phyloP scores from a whole-genome alignment of 78 protist species.

The Dictyostelium intermedium region DNA sequence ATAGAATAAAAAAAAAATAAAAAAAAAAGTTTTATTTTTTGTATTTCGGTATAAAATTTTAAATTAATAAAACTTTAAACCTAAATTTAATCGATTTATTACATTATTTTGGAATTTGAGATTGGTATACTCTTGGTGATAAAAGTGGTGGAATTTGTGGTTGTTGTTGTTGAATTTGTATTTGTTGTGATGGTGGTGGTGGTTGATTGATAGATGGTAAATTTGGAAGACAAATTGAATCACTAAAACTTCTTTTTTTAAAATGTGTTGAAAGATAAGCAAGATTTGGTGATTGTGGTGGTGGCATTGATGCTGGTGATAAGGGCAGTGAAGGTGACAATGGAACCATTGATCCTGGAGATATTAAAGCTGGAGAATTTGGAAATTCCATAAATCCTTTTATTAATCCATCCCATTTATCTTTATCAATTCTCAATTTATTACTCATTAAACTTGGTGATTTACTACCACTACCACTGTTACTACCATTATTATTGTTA shows the following conservation, averaged over 20 bases:
- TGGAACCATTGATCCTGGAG: neutral
- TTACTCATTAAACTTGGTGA: neutral
- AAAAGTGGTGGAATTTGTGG: neutral
- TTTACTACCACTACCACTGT: neutral
- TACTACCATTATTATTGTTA: neutral
- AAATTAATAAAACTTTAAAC: neutral
- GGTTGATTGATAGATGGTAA: neutral
- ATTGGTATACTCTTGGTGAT: neutral
- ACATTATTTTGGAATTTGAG: neutral
- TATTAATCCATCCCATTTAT: neutral
- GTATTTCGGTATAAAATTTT: neutral
- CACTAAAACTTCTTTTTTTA: constrained; percentile 30
- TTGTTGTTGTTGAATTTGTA: neutral
- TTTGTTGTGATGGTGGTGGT: neutral
- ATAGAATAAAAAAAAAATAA: neutral
- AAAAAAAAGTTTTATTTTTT: neutral
- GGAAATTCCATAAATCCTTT: constrained; percentile 16
- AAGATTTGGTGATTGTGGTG: constrained; percentile 25
- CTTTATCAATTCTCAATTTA: neutral
- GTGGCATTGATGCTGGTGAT: constrained; percentile 1
- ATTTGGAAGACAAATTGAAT: neutral
- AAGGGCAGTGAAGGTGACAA: neutral
- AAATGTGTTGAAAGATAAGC: neutral
- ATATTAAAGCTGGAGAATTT: neutral
- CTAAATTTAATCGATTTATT: neutral